Conservation (phyloP, 306 rosid species). For the Citrullus mucosospermus region DNA sequence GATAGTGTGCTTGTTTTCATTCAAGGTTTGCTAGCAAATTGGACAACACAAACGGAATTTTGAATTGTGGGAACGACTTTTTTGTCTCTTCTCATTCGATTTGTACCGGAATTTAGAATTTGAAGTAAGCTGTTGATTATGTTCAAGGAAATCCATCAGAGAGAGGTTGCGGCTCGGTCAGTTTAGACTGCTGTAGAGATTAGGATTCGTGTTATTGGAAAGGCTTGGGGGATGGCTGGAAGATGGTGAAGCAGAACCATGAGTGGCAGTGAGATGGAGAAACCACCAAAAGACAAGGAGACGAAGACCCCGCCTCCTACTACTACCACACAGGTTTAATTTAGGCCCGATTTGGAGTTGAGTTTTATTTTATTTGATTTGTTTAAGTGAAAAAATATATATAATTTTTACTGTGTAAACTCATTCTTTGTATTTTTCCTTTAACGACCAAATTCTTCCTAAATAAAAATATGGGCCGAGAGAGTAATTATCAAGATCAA, state of each 20-base stretch:
- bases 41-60: neutral
- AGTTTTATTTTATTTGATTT: neutral
- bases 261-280: conserved; percentile 87
- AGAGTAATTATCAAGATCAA: neutral
- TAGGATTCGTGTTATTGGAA: conserved; percentile 26
- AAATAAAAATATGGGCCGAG: neutral
- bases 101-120: neutral
- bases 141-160: neutral
- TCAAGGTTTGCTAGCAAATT: neutral
- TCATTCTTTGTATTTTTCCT: neutral
- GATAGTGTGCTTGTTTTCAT: neutral
- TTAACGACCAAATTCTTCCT: neutral
- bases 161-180: neutral
- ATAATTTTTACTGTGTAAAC: neutral
- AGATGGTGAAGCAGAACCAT: conserved; percentile 27
- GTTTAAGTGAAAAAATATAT: neutral
- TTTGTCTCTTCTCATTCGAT: neutral
- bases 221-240: conserved; percentile 34
- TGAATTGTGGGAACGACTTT: neutral
- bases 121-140: neutral
- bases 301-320: conserved; percentile 56
- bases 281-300: conserved; percentile 53
- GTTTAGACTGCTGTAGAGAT: conserved; percentile 1
- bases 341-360: neutral
- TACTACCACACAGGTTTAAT: conserved; percentile 48